Evolutionary conservation across 768 basidiomycete genomes (phyloP), one percentile per base, ranked within the genome.

Genomic region (Floccularia luteovirens): DNA sequence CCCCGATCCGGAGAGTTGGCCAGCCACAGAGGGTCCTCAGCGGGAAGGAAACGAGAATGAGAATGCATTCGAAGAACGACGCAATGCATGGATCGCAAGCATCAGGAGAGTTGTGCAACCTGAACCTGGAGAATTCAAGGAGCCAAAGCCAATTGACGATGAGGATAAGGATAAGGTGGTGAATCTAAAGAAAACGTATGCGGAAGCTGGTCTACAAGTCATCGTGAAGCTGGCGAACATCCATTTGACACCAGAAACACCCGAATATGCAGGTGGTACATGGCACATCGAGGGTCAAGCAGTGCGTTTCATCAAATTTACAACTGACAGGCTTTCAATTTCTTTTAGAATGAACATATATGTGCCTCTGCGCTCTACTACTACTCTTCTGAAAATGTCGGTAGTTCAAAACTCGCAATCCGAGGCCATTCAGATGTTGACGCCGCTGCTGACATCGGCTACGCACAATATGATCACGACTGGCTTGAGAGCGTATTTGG

Each of bases 281-380:
- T 49, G 48, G 45, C 48, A 49, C 16, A 36, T 49, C n/a, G 48
- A 49, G 27, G 48, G 48, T 3, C 48, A 49, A 40, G 11, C 47
- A 42, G 48, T 49, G 23, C 31, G 27, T 32, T 27, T 34, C 7
- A 8, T 34, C 32, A 17, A 8, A 17, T 17, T 17, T 34, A 14
- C 8, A 14, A 34, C 32, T 17, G 20, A 34, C 27, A 8, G 36
- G 16, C 23, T 19, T 8, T 23, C 24, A 12, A 34, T 17, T 21
- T 31, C 22, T 8, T 37, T 5, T 28, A 39, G 38, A 39, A 39
- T 24, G 38, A 39, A 19, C 38, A 28, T 19, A 39, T 39, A 6
- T 25, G 22, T 13, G 22, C 38, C 13, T 27, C 38, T 6, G 38
- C 38, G 12, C 11, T 39, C 6, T 39, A 39, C 23, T 39, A 39